Conservation (phyloP, 2,329 filamentous ascomycete genomes). For the Tolypocladium inflatum region DNA sequence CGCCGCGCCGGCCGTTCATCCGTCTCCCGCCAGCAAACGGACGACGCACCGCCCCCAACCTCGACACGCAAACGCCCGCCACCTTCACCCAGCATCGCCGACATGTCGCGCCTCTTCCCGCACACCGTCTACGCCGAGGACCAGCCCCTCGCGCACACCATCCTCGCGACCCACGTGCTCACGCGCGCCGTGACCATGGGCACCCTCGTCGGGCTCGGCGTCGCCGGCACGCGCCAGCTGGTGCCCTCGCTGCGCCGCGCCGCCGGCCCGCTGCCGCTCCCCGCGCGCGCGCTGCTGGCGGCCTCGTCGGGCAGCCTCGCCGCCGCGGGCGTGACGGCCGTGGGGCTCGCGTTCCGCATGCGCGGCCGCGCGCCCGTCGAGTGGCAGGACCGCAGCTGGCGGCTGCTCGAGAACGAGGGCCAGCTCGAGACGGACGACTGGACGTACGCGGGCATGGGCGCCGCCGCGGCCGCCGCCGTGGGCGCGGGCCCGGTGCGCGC, state of each 20-base stretch:
- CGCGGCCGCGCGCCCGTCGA: slow-evolving; percentile 47
- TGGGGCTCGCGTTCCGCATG: slow-evolving; percentile 41
- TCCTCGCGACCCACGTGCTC: slow-evolving; percentile 51
- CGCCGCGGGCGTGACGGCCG: slow-evolving; percentile 31
- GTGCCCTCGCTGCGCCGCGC: slow-evolving; percentile 18
- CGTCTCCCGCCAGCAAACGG: not conserved
- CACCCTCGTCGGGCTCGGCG: slow-evolving; percentile 34
- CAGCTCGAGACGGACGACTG: slow-evolving; percentile 50
- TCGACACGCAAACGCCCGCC: not conserved
- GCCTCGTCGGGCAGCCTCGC: slow-evolving; percentile 35
- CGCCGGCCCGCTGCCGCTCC: slow-evolving; percentile 17
- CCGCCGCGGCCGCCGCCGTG: slow-evolving; percentile 21
- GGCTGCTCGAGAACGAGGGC: slow-evolving; percentile 45
- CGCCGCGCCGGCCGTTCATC: too few relatives aligned
- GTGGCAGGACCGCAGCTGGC: slow-evolving; percentile 55
- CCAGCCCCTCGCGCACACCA: slow-evolving; percentile 42
- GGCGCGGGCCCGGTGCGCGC: slow-evolving; percentile 15
- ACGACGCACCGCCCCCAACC: too few relatives aligned
- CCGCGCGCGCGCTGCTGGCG: slow-evolving; percentile 30
- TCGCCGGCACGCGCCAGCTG: slow-evolving; percentile 22
- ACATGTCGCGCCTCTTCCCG: slow-evolving; percentile 47
- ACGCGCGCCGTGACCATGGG: slow-evolving; percentile 45
- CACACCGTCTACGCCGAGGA: slow-evolving; percentile 53
- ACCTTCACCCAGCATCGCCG: slow-evolving; percentile 1
- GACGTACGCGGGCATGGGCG: slow-evolving; percentile 33